phyloP scores from a whole-genome alignment of 495 filamentous ascomycete species.

The Terfezia boudieri region DNA sequence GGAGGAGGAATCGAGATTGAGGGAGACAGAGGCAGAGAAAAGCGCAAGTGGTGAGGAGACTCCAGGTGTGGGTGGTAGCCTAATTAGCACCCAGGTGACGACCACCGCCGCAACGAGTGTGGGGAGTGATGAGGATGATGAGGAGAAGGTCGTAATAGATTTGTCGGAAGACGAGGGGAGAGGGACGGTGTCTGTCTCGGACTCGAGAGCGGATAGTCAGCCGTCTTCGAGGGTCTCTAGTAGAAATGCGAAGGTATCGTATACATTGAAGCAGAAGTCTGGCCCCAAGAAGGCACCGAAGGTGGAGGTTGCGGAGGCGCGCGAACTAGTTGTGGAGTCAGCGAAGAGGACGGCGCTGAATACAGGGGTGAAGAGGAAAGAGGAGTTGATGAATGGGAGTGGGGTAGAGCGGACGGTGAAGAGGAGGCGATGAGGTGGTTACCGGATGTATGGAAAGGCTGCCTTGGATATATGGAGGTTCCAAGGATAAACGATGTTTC shows the following conservation, averaged over 20 bases:
- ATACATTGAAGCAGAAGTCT: too few relatives aligned
- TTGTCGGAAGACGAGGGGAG: too few relatives aligned
- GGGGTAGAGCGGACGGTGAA: background rate
- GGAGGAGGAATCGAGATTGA: constrained; percentile 7
- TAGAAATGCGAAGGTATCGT: too few relatives aligned
- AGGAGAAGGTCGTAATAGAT: background rate
- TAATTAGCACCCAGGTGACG: background rate
- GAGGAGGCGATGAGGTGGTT: background rate
- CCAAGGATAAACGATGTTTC: too few relatives aligned
- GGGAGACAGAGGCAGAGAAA: background rate
- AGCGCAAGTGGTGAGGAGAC: background rate
- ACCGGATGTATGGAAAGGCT: too few relatives aligned
- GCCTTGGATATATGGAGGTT: too few relatives aligned
- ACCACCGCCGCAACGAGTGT: background rate
- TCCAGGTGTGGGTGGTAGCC: background rate
- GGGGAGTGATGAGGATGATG: background rate
- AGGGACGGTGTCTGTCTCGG: too few relatives aligned
- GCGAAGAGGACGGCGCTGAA: background rate
- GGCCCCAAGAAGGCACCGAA: too few relatives aligned
- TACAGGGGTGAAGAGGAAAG: background rate
- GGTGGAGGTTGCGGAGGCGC: too few relatives aligned
- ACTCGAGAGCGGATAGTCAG: too few relatives aligned
- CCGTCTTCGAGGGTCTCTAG: too few relatives aligned
- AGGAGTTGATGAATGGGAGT: background rate
- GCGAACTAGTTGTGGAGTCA: too few relatives aligned